Evolutionary conservation across 2,329 filamentous ascomycete species (phyloP).

Genomic region (Colletotrichum sp.): DNA sequence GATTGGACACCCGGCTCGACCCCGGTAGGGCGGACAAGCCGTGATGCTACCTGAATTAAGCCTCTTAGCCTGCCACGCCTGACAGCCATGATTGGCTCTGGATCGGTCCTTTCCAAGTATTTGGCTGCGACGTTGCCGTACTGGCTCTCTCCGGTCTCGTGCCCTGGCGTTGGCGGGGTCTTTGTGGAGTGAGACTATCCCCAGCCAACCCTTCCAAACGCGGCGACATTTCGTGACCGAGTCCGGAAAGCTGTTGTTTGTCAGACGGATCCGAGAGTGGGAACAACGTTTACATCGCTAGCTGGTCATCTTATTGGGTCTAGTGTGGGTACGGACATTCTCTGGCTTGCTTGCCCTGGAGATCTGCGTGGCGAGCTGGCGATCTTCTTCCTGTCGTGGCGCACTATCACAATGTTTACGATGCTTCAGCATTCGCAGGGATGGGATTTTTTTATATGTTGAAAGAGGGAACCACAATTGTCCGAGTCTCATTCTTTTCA

Average conservation of each 20-base stretch:
- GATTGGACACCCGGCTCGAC: not conserved
- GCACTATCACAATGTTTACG: not conserved
- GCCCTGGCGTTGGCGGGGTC: not conserved
- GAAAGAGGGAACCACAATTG: not conserved
- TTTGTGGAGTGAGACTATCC: not conserved
- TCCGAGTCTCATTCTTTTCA: not conserved
- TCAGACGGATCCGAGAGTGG: not conserved
- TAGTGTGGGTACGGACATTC: not conserved
- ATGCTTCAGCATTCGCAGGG: not conserved
- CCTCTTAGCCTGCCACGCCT: not conserved
- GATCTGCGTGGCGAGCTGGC: not conserved
- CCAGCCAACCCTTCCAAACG: not conserved
- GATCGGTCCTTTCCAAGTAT: not conserved
- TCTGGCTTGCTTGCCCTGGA: not conserved
- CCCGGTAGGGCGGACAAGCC: not conserved
- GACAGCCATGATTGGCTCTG: not conserved
- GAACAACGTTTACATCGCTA: not conserved
- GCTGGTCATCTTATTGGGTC: not conserved
- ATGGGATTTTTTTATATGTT: not conserved
- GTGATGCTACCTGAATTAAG: not conserved
- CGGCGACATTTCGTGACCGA: not conserved
- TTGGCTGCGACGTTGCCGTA: not conserved
- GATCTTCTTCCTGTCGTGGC: not conserved
- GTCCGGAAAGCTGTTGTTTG: not conserved
- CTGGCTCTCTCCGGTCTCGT: not conserved